Evolutionary conservation across 2,329 filamentous ascomycete species (phyloP).

Genomic region (Colletotrichum lini): DNA sequence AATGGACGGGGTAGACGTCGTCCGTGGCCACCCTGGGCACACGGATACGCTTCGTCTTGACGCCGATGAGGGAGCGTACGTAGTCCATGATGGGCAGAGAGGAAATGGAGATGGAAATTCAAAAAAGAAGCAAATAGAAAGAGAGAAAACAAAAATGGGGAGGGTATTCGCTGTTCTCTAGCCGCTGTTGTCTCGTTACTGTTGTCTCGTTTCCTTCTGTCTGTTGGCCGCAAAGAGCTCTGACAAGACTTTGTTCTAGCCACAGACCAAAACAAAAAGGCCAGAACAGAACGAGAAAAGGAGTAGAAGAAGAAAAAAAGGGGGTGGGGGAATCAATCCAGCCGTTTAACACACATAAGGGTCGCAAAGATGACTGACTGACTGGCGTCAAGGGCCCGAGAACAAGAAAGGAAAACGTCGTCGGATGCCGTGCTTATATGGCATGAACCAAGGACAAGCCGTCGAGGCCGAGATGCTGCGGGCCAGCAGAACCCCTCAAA

Average conservation of each 20-base stretch:
- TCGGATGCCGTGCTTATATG: constrained; percentile 39
- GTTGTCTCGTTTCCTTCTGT: no score
- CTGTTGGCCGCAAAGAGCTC: constrained; percentile 28
- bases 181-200: no score
- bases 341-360: constrained; percentile 29
- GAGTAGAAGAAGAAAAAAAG: no score
- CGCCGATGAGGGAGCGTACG: constrained; percentile 23
- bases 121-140: no score
- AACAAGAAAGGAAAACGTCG: constrained; percentile 3
- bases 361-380: constrained; percentile 2
- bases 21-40: constrained; percentile 42
- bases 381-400: neutral
- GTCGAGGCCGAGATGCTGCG: constrained; percentile 1
- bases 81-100: constrained; percentile 20
- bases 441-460: constrained; percentile 5
- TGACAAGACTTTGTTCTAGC: constrained; percentile 23
- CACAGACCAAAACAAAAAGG: constrained; percentile 9
- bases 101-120: neutral
- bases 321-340: constrained; percentile 22
- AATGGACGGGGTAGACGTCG: constrained; percentile 51
- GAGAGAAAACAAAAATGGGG: no score
- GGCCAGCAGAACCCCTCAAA: no score
- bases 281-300: no score
- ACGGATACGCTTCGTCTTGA: constrained; percentile 16
- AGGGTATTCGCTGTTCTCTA: no score